phyloP scores from a whole-genome alignment of 129 eudicot species.

The Helianthus tuberosus region DNA sequence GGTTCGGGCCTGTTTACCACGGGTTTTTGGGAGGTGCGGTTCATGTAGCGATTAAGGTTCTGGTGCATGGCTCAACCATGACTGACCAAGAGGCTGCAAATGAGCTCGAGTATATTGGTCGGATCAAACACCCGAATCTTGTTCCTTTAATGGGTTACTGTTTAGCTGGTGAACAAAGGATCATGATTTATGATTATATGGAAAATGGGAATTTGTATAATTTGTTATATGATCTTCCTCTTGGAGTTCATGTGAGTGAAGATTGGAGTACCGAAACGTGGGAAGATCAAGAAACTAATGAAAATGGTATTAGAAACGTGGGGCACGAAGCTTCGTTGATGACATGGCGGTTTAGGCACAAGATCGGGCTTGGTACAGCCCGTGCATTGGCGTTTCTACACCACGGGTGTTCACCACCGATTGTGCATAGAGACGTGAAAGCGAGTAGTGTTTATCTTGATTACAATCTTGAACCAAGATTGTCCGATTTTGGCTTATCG shows the following conservation, averaged over 20 bases:
- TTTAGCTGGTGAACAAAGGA: slow-evolving; percentile 82
- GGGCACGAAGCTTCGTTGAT: slow-evolving; percentile 55
- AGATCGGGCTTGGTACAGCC: slow-evolving; percentile 70
- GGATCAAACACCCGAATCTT: slow-evolving; percentile 79
- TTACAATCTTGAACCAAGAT: slow-evolving; percentile 70
- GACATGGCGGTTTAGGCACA: slow-evolving; percentile 74
- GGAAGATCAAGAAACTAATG: slow-evolving; percentile 52
- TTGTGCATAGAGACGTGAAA: slow-evolving; percentile 73
- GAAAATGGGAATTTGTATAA: slow-evolving; percentile 76
- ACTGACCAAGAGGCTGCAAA: slow-evolving; percentile 82
- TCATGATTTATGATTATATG: slow-evolving; percentile 79
- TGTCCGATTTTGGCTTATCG: slow-evolving; percentile 77
- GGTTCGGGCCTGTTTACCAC: slow-evolving; percentile 77
- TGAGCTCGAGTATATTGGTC: slow-evolving; percentile 76
- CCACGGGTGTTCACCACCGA: slow-evolving; percentile 90
- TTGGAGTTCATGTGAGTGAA: slow-evolving; percentile 62
- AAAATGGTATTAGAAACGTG: slow-evolving; percentile 50
- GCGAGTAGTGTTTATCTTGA: slow-evolving; percentile 84
- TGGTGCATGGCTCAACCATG: slow-evolving; percentile 80
- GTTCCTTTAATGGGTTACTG: slow-evolving; percentile 83
- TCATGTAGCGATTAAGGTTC: slow-evolving; percentile 77
- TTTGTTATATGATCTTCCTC: slow-evolving; percentile 67
- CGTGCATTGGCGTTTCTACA: slow-evolving; percentile 86
- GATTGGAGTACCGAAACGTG: slow-evolving; percentile 85
- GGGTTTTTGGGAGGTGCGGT: slow-evolving; percentile 74